Evolutionary conservation across 2,329 filamentous ascomycete genomes (phyloP), one percentile per base, ranked within the genome.

Genomic region (Aspergillus nomiae): DNA sequence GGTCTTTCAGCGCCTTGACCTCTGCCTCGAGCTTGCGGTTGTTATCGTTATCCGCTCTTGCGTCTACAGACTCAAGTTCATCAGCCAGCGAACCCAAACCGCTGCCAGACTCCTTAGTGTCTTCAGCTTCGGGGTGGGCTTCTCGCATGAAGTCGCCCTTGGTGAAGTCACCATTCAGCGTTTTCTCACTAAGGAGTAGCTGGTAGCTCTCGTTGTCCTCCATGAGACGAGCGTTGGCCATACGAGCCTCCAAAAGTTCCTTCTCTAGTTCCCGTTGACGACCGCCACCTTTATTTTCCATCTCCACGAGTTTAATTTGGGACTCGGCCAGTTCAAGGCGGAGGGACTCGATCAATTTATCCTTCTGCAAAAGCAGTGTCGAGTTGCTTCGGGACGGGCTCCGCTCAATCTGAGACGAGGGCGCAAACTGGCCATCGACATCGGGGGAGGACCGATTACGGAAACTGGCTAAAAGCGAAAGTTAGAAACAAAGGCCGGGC

Each of bases 201-300:
- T 98, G 94, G 79, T 97, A 99, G 80, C 93, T 96, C 80, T 99
- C 95, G 73, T 98, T 98, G 78, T 99, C 95, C 80, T 99, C 95
- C 91, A 97, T 95, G 66, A 99, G 83, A 53, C 94, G 88, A 62
- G 95, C 95, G 75, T 98, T 99, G 69, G 93, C 91, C 90, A 98
- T 95, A 72, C 94, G 92, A 45, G 92, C 90, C 74, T 98, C 94
- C 80, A 97, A 89, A 58, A 98, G 86, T 67, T 92, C 87, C 71
- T 91, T 90, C 80, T 98, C 94, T n/a, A 98, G 86, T 77, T 97
- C 92, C 69, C 92, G 91, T 73, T 97, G 82, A 32, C 91, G 89
- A 53, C 92, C 93, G 59, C 94, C 94, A 58, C 93, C 94, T 78
- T 91, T 89, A 76, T 97, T 97, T 79, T 98, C 94, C 60, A 95